phyloP scores from a whole-genome alignment of 352 stramenopile species.

The Saprolegnia parasitica region DNA sequence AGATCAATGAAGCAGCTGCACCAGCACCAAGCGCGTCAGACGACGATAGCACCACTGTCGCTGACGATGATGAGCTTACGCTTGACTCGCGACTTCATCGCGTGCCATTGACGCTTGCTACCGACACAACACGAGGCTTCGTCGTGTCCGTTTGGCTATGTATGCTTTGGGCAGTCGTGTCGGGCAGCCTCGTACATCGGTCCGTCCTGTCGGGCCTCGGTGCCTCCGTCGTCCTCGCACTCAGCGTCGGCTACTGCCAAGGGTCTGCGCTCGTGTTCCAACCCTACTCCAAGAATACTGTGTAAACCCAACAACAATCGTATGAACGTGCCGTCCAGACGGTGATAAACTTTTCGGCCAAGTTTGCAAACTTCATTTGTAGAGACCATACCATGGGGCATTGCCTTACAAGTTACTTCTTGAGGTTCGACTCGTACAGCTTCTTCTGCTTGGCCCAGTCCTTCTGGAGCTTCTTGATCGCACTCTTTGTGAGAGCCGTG shows the following conservation, averaged over 20 bases:
- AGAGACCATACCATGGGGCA: constrained; percentile 2
- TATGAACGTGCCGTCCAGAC: background rate
- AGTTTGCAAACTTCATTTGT: background rate
- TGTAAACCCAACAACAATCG: background rate
- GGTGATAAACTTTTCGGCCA: background rate
- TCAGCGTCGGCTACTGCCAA: background rate
- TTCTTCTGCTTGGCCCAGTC: constrained; percentile 87
- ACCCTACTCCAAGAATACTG: background rate
- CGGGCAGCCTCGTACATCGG: background rate
- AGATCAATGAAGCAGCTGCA: background rate
- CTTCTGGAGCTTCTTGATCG: constrained; percentile 86
- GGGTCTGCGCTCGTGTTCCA: background rate
- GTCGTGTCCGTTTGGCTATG: constrained; percentile 23
- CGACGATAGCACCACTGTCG: background rate
- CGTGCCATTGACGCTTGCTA: background rate
- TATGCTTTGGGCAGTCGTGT: constrained; percentile 24
- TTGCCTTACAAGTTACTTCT: constrained; percentile 1
- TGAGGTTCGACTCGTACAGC: constrained; percentile 44
- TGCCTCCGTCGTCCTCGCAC: background rate
- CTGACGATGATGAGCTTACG: background rate
- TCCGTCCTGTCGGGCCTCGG: constrained; percentile 11
- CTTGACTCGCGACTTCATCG: background rate
- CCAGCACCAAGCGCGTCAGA: background rate
- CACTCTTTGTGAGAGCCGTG: constrained; percentile 65
- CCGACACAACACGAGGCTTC: constrained; percentile 16